Evolutionary conservation across 2,329 filamentous ascomycete species (phyloP).

Genomic region (Coleophoma crateriformis): DNA sequence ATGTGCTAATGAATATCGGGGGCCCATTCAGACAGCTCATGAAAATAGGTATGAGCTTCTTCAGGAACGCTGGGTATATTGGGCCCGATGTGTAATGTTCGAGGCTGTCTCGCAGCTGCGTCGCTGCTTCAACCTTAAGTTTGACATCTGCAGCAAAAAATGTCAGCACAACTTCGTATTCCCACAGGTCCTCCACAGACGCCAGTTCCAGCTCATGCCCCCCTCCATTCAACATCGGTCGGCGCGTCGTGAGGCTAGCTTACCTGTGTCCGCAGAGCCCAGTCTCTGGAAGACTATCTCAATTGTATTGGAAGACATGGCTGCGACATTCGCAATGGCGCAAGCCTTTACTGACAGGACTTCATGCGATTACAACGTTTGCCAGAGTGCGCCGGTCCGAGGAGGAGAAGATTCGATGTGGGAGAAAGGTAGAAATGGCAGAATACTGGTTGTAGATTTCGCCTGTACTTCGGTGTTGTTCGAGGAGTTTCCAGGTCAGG

Average conservation of each 20-base stretch:
- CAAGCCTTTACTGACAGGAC: slow-evolving; percentile 18
- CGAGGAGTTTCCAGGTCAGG: too few relatives aligned
- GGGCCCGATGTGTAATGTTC: slow-evolving; percentile 78
- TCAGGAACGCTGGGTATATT: slow-evolving; percentile 75
- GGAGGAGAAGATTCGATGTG: too few relatives aligned
- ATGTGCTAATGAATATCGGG: slow-evolving; percentile 87
- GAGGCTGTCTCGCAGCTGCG: slow-evolving; percentile 83
- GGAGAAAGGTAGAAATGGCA: too few relatives aligned
- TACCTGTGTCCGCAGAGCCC: slow-evolving; percentile 42
- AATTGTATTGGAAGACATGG: slow-evolving; percentile 55
- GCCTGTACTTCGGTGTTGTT: too few relatives aligned
- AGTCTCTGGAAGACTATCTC: slow-evolving; percentile 60
- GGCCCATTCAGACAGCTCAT: slow-evolving; percentile 77
- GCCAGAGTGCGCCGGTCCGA: too few relatives aligned
- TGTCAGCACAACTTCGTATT: slow-evolving; percentile 6
- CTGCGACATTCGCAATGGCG: slow-evolving; percentile 37
- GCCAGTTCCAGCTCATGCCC: background rate
- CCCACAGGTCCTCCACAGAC: background rate
- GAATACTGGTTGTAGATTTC: too few relatives aligned
- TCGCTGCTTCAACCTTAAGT: slow-evolving; percentile 74
- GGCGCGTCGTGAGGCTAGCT: slow-evolving; percentile 36
- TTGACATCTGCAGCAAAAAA: slow-evolving; percentile 59
- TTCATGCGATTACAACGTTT: slow-evolving; percentile 14
- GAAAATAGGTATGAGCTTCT: slow-evolving; percentile 86
- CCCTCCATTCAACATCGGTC: slow-evolving; percentile 2